Base-by-base conservation (phyloP, 208 protist genomes). In the Borovskyia barvae region DNA sequence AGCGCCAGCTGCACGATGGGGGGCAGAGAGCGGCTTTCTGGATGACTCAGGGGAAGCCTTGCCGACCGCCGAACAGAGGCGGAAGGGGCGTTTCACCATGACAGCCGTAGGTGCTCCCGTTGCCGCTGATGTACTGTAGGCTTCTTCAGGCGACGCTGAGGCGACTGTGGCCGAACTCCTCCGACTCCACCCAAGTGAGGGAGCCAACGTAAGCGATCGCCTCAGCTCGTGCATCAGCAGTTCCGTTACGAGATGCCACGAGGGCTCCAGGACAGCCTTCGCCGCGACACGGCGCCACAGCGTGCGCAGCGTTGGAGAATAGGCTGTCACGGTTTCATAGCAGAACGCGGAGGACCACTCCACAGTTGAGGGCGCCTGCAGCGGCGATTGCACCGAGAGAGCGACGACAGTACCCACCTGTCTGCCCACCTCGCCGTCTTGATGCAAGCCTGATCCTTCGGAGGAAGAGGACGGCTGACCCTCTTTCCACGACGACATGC, bases 221-320 rank as follows among this genome's bases (percentile, higher is more conserved):
- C 62, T 43, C 26, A 65, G 37, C 54, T 67, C 59, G 47, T 55
- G 49, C 5, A 57, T 65, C 41, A 89, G 85, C n/a, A 68, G 58
- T 7, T 60, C 59, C 0, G 79, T 81, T 36, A 79, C 65, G 28
- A 85, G 45, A 52, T 83, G 49, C 39, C 65, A 40, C 1, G 71
- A 52, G 9, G 84, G 84, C 43, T 80, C 67, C 28, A 91, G 52
- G 5, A 77, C 76, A 11, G 79, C 84, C 2, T 68, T 53, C 5
- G 75, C 77, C 29, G 70, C 68, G 5, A 81, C 77, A 22, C 80
- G 79, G 1, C 84, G 80, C 77, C 77, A 91, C 41, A 72, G 60
- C 6, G 58, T 25, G 9, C 77, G 79, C 28, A 91, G 75, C n/a
- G 84, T 77, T 0, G 75, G 71, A 50, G 75, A 42, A 2, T 35